Evolutionary conservation across 2,329 filamentous ascomycete genomes (phyloP).

Genomic region (Cytospora paraplurivora): DNA sequence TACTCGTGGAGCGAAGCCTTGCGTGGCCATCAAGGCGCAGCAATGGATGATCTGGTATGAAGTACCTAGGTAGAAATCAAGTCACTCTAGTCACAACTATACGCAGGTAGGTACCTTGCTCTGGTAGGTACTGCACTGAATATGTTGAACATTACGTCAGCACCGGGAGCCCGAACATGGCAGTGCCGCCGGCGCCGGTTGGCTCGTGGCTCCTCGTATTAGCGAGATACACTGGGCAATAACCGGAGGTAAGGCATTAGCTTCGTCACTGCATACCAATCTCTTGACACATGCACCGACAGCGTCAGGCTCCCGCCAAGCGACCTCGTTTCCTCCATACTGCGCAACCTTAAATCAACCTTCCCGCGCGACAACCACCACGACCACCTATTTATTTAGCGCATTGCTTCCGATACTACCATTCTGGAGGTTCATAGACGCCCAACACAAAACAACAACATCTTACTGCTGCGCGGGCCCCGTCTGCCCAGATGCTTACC

Average conservation of each 20-base stretch:
- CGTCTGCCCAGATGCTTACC: conserved; percentile 11
- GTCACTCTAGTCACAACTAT: no score
- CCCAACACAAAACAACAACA: conserved; percentile 13
- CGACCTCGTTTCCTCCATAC: conserved; percentile 23
- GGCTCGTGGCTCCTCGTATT: conserved; percentile 9
- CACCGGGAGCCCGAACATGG: not conserved
- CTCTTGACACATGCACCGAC: not conserved
- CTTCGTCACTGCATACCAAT: conserved; percentile 23
- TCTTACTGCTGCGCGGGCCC: conserved; percentile 18
- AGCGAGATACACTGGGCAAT: conserved; percentile 15
- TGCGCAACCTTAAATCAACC: conserved; percentile 21
- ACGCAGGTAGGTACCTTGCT: no score
- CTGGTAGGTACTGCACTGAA: not conserved
- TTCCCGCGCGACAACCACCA: conserved; percentile 12
- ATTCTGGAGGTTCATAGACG: conserved; percentile 12
- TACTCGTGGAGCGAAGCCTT: no score
- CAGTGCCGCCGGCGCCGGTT: conserved; percentile 14
- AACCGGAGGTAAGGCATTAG: conserved; percentile 7
- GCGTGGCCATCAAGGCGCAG: no score
- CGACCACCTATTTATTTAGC: conserved; percentile 8
- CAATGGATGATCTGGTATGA: no score
- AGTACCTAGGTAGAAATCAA: no score
- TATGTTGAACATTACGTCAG: not conserved
- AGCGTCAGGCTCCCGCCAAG: conserved; percentile 18
- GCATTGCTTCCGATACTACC: conserved; percentile 12